phyloP scores from a whole-genome alignment of 192 early-diverging fungal species.

The Backusella parvicylindrica region DNA sequence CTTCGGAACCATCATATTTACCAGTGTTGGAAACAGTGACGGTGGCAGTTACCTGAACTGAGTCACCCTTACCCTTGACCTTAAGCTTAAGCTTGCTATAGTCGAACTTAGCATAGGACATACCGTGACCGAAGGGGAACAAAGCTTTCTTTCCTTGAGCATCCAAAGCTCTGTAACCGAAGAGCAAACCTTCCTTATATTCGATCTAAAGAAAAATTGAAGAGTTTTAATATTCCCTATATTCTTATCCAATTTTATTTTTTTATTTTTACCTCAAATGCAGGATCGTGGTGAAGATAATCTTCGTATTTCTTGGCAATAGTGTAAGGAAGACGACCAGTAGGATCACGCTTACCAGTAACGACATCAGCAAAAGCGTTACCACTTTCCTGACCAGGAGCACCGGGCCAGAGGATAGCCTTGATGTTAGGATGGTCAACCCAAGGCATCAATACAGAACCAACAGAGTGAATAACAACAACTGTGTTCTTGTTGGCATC shows the following conservation, averaged over 20 bases:
- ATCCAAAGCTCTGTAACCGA: constrained; percentile 57
- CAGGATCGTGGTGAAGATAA: constrained; percentile 26
- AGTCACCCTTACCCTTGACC: background rate
- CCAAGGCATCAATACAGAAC: constrained; percentile 60
- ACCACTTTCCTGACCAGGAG: constrained; percentile 67
- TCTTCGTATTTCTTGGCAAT: constrained; percentile 39
- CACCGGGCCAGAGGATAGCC: constrained; percentile 49
- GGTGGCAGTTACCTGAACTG: background rate
- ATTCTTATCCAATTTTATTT: background rate
- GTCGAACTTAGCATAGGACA: constrained; percentile 63
- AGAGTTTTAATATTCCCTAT: background rate
- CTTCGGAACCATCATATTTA: constrained; percentile 26
- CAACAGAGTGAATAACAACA: constrained; percentile 56
- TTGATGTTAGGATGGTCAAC: constrained; percentile 56
- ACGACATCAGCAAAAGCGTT: constrained; percentile 64
- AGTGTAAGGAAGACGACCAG: constrained; percentile 60
- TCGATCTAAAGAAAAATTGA: constrained; percentile 35
- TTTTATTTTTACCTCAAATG: background rate
- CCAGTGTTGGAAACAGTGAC: constrained; percentile 34
- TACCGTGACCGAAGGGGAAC: constrained; percentile 61
- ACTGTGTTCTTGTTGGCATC: constrained; percentile 48
- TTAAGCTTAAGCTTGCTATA: constrained; percentile 38
- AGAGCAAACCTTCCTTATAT: constrained; percentile 50
- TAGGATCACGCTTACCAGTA: constrained; percentile 62
- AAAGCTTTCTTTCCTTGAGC: constrained; percentile 41